Base-by-base conservation (phyloP, 306 rosid genomes). In the Vigna trinervia region DNA sequence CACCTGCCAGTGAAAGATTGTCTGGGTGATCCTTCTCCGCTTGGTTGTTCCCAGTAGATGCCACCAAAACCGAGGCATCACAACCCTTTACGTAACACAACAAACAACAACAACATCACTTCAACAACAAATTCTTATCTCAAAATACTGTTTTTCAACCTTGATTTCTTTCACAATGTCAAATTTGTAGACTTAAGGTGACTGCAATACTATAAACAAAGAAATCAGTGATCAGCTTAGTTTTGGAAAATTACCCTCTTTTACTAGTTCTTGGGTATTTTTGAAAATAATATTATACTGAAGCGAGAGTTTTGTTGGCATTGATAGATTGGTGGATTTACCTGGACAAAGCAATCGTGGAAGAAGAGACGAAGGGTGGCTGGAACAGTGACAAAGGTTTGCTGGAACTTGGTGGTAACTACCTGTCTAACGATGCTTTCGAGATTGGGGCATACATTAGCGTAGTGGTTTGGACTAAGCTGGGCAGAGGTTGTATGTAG, bases 321-420 rank as follows among this genome's bases (percentile, higher is more conserved):
- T 41, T 41, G 7, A 39, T 8, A 1, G 12, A 39, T 39, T 39
- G 2, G 8, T 8, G 45, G 48, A 45, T 45, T 45, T 45, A 92
- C 98, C 87, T 82, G 89, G 50, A 95, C 97, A 53, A 90, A 86
- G 86, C 99, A 95, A 75, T 92, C 99, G 2, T 95, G 99, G 63
- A 95, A 95, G 83, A 90, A 90, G 84, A 94, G 96, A 28, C 98
- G 98, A 48, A 94, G 71, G 8, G 98, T 94, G 19, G 95, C 93
- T 0, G 97, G 99, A 48, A 91, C 87, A 0, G 99, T 95, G 15
- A 92, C 97, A 39, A 92, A 92, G 0, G 99, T 95, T 46, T 92
- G 89, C 3, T 78, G 81, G 26, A 90, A 87, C 72, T 95, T 95
- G 75, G 54, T 69, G 1, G 20, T 75, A 38, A 95, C 99, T 0